These are phyloP conservation scores for Pestalotiopsis sp. DNA, from an alignment of 2,329 filamentous ascomycete species.

Conservation along the genomic window DNA sequence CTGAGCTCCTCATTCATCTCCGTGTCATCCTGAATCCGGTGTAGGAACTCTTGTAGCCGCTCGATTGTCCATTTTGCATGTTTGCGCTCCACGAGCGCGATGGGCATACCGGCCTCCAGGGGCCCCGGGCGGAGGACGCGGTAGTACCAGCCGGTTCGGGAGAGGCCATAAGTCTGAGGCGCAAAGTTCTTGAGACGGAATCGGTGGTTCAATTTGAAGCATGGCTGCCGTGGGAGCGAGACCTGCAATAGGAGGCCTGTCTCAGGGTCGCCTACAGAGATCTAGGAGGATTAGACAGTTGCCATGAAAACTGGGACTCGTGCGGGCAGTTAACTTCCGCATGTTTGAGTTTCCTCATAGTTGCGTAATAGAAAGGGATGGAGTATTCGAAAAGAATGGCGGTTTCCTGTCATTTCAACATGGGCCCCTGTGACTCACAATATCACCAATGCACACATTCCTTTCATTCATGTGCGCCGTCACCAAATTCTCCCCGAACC, in stretches of 20 bases:
- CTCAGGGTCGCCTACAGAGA: constrained; percentile 28
- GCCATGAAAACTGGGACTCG: background rate
- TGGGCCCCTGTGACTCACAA: constrained; percentile 35
- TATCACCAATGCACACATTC: constrained; percentile 68
- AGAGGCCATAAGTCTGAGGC: constrained; percentile 55
- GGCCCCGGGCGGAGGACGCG: constrained; percentile 58
- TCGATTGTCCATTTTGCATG: constrained; percentile 66
- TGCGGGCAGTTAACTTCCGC: background rate
- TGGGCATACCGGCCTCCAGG: constrained; percentile 58
- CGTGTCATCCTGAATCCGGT: constrained; percentile 52
- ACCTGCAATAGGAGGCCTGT: constrained; percentile 58
- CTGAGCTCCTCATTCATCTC: constrained; percentile 56
- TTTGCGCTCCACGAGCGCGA: constrained; percentile 55
- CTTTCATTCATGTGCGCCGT: constrained; percentile 61
- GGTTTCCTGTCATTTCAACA: too few species aligned
- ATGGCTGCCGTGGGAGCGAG: constrained; percentile 63
- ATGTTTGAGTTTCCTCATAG: background rate
- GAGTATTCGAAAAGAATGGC: too few species aligned
- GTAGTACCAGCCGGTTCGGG: constrained; percentile 69
- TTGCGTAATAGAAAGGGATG: background rate
- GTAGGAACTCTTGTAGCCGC: constrained; percentile 64
- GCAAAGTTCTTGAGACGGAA: constrained; percentile 67
- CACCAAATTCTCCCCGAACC: constrained; percentile 68
- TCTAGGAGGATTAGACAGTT: constrained; percentile 7
- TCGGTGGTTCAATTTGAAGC: constrained; percentile 71